Percentiles rank a stretch among this genome's conserved stretches.
These are phyloP conservation scores for Phytophthora europaea DNA, from an alignment of 352 stramenopile genomes.

Conservation along the genomic window DNA sequence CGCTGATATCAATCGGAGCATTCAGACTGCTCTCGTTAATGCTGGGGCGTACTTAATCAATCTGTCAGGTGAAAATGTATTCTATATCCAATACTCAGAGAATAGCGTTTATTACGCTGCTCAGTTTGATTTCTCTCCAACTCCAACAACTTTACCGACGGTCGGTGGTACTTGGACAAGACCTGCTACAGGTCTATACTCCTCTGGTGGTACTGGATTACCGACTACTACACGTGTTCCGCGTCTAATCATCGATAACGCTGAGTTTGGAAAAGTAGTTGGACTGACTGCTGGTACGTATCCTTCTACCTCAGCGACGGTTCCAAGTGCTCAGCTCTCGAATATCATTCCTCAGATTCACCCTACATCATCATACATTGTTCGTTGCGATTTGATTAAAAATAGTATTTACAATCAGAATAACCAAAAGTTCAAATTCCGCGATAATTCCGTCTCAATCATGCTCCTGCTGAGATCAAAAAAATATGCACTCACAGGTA, in stretches of 20 bases:
- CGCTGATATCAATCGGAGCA: no score
- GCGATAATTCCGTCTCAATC: neutral
- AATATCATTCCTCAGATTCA: no score
- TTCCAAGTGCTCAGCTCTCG: no score
- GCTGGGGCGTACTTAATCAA: no score
- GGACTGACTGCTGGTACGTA: no score
- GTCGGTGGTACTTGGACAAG: slow-evolving; percentile 1
- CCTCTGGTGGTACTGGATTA: slow-evolving; percentile 11
- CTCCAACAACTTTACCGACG: slow-evolving; percentile 3
- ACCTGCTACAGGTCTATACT: slow-evolving; percentile 14
- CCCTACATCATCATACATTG: slow-evolving; percentile 14
- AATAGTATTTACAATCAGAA: slow-evolving; percentile 27
- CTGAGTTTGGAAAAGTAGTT: no score
- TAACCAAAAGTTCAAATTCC: slow-evolving; percentile 5
- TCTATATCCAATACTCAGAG: slow-evolving; percentile 14
- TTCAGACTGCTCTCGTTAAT: no score
- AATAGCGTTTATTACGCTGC: slow-evolving; percentile 18
- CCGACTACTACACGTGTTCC: slow-evolving; percentile 18
- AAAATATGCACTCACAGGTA: neutral
- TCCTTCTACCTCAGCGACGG: no score
- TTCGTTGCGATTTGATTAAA: slow-evolving; percentile 33
- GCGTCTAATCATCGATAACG: no score
- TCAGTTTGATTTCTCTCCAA: slow-evolving; percentile 10
- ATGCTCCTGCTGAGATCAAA: slow-evolving; percentile 21
- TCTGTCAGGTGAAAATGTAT: slow-evolving; percentile 4